Evolutionary conservation across 805 yeast genomes (phyloP).

Genomic region (Teunomyces atbi): DNA sequence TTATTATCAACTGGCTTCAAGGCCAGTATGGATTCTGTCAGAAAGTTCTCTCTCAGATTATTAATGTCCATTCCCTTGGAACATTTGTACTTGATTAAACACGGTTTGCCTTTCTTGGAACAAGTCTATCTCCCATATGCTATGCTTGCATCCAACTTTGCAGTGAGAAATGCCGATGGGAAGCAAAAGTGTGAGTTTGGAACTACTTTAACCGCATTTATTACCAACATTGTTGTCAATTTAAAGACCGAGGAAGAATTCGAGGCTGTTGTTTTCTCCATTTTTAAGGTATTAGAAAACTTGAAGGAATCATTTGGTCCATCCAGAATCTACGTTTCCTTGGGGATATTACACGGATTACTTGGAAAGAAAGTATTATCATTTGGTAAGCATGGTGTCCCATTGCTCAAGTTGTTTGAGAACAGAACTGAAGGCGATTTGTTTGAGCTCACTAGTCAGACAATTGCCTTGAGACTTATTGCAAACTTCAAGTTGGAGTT

Average conservation of each 20-base stretch:
- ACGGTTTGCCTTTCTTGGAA: slow-evolving; percentile 44
- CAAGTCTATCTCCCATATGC: slow-evolving; percentile 55
- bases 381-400: slow-evolving; percentile 24
- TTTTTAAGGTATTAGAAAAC: slow-evolving; percentile 46
- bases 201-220: slow-evolving; percentile 44
- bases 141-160: slow-evolving; percentile 63
- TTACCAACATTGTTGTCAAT: slow-evolving; percentile 35
- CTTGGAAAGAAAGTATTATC: slow-evolving; percentile 22
- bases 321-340: slow-evolving; percentile 57
- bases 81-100: slow-evolving; percentile 37
- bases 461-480: slow-evolving; percentile 48
- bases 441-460: slow-evolving; percentile 49
- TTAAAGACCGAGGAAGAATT: slow-evolving; percentile 24
- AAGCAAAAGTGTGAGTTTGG: slow-evolving; percentile 58
- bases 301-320: slow-evolving; percentile 62
- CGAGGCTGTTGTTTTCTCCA: slow-evolving; percentile 22
- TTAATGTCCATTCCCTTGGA: slow-evolving; percentile 51
- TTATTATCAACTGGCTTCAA: slow-evolving; percentile 73
- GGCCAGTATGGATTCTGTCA: slow-evolving; percentile 75
- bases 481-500: slow-evolving; percentile 39
- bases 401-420: slow-evolving; percentile 31
- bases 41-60: slow-evolving; percentile 58
- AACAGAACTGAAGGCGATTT: slow-evolving; percentile 50
- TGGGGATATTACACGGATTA: slow-evolving; percentile 60
- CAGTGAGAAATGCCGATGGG: slow-evolving; percentile 29